phyloP scores from a whole-genome alignment of 805 yeast species.

The Yarrowia deformans region DNA sequence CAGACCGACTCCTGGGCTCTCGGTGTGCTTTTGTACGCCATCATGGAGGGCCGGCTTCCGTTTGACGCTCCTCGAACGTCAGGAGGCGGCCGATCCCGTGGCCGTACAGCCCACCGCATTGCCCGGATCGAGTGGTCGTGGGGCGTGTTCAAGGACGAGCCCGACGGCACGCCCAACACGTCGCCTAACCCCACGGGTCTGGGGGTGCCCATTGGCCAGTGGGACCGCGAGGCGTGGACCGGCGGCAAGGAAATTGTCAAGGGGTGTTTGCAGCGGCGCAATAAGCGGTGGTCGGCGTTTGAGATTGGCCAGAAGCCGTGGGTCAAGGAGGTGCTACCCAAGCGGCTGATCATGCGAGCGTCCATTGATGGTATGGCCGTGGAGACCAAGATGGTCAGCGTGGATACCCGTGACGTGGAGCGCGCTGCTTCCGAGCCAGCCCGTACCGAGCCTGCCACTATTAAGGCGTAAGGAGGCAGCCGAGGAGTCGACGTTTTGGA shows the following conservation, averaged over 20 bases:
- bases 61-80: constrained; percentile 76
- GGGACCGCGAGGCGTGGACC: constrained; percentile 52
- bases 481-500: background rate
- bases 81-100: constrained; percentile 53
- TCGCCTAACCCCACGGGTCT: constrained; percentile 20
- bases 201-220: constrained; percentile 40
- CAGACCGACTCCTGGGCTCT: constrained; percentile 94
- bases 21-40: constrained; percentile 87
- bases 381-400: constrained; percentile 15
- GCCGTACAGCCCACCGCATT: constrained; percentile 80
- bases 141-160: constrained; percentile 56
- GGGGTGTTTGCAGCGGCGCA: constrained; percentile 58
- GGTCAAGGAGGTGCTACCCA: constrained; percentile 41
- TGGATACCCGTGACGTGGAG: constrained; percentile 22
- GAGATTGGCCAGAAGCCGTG: constrained; percentile 43
- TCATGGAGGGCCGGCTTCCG: constrained; percentile 87
- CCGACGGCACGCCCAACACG: constrained; percentile 34
- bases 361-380: constrained; percentile 8
- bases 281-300: constrained; percentile 53
- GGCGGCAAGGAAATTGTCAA: constrained; percentile 62
- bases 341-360: constrained; percentile 22
- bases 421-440: constrained; percentile 25
- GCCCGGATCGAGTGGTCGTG: constrained; percentile 94
- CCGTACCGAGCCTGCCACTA: constrained; percentile 4
- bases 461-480: constrained; percentile 1